A percentile compares a stretch with the other conserved stretches of the same genome.
Conservation (phyloP, 225 moss, liverwort and hornwort species). For the Sphagnum tenellum region DNA sequence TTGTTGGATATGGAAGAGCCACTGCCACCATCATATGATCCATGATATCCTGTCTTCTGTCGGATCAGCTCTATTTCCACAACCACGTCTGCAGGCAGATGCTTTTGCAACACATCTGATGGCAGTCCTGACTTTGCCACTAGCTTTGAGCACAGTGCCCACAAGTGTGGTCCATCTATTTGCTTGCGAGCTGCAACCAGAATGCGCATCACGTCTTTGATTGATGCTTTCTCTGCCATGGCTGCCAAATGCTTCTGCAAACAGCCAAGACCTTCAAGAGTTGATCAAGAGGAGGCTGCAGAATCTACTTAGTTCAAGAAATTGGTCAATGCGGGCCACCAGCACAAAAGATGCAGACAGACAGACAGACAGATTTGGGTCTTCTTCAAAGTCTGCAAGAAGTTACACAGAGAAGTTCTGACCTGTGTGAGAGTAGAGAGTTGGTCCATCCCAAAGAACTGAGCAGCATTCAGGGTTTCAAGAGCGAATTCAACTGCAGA, state of each 20-base stretch:
- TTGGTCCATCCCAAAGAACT: slow-evolving; percentile 57
- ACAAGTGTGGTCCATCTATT: slow-evolving; percentile 26
- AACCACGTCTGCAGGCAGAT: slow-evolving; percentile 39
- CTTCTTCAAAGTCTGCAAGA: background rate
- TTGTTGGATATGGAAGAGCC: slow-evolving; percentile 18
- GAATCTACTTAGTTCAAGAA: background rate
- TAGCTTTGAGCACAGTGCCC: slow-evolving; percentile 55
- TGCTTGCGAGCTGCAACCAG: slow-evolving; percentile 41
- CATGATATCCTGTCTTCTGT: slow-evolving; percentile 20
- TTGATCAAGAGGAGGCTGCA: background rate
- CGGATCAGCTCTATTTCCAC: slow-evolving; percentile 40
- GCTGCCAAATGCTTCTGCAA: slow-evolving; percentile 51
- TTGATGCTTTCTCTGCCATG: slow-evolving; percentile 57
- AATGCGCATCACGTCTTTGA: slow-evolving; percentile 63
- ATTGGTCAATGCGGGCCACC: too few species aligned
- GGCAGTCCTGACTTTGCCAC: slow-evolving; percentile 57
- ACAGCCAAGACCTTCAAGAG: background rate
- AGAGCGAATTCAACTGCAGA: slow-evolving; percentile 53
- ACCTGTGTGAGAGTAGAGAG: slow-evolving; percentile 54
- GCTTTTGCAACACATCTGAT: slow-evolving; percentile 33
- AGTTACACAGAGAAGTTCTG: background rate
- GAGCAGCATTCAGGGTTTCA: slow-evolving; percentile 50
- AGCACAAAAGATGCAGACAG: too few species aligned
- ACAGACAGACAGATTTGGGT: too few species aligned
- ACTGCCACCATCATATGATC: slow-evolving; percentile 5